Evolutionary conservation across 2,329 filamentous ascomycete genomes (phyloP).

Genomic region (Amauroascus verrucosus): DNA sequence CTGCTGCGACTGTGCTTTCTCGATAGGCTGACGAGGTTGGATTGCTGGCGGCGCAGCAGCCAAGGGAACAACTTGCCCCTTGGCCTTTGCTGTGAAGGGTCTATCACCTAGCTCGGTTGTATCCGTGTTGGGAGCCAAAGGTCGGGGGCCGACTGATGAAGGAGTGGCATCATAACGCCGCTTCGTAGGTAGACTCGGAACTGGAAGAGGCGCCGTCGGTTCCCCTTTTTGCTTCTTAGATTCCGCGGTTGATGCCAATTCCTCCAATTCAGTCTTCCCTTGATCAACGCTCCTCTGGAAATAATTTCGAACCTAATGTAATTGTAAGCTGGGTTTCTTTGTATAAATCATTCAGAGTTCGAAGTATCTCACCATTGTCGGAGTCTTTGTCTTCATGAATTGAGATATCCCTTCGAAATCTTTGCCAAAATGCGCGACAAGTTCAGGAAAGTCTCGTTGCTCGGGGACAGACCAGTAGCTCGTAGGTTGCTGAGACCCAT

Average conservation of each 20-base stretch:
- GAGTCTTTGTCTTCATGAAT: constrained; percentile 44
- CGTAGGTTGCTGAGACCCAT: constrained; percentile 35
- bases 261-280: constrained; percentile 37
- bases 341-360: background rate
- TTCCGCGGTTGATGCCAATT: constrained; percentile 35
- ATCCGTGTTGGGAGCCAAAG: constrained; percentile 36
- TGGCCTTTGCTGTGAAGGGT: constrained; percentile 25
- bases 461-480: constrained; percentile 46
- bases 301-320: constrained; percentile 40
- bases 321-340: constrained; percentile 7
- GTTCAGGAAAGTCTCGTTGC: constrained; percentile 37
- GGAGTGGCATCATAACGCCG: constrained; percentile 40
- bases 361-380: constrained; percentile 38
- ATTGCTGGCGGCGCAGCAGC: constrained; percentile 26
- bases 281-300: constrained; percentile 37
- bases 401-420: constrained; percentile 42
- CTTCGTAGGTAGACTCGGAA: constrained; percentile 37
- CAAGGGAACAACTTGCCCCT: constrained; percentile 20
- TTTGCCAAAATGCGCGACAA: constrained; percentile 39
- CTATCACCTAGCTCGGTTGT: constrained; percentile 24
- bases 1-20: constrained; percentile 27
- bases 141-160: constrained; percentile 33
- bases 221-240: constrained; percentile 37
- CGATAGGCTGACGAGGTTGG: constrained; percentile 26
- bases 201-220: constrained; percentile 35